These are phyloP conservation scores for Pseudonitzschia pungens DNA, from an alignment of 108 stramenopile species.

Conservation along the genomic window DNA sequence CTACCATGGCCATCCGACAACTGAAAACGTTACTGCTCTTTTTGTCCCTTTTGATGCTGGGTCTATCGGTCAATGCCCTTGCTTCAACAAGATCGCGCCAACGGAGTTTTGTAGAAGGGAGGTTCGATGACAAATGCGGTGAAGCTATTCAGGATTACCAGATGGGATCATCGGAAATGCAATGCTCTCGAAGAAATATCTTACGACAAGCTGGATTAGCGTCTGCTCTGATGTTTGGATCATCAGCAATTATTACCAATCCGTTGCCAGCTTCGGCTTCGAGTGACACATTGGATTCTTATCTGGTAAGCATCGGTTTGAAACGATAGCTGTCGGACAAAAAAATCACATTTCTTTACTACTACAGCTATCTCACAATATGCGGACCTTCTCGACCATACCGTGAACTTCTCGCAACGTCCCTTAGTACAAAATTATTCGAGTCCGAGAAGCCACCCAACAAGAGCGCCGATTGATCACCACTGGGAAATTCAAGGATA, in stretches of 20 bases:
- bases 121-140: neutral
- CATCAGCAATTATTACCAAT: neutral
- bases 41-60: neutral
- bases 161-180: neutral
- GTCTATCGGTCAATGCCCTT: neutral
- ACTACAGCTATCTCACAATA: conserved; percentile 19
- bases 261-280: neutral
- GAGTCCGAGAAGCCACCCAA: conserved; percentile 79
- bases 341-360: neutral
- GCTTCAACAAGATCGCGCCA: neutral
- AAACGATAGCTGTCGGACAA: neutral
- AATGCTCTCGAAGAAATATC: neutral
- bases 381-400: too few species aligned
- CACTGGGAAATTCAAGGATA: conserved; percentile 85
- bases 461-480: conserved; percentile 84
- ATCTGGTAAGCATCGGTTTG: neutral
- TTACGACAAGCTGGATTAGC: neutral
- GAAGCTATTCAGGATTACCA: too few species aligned
- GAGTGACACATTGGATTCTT: neutral
- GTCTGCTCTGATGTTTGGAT: neutral
- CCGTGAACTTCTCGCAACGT: too few species aligned
- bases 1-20: neutral
- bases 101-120: neutral
- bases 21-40: neutral
- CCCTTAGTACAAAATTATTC: conserved; percentile 65